Evolutionary conservation across 148 eudicot species (phyloP).

Genomic region (Rhododendron molle): DNA sequence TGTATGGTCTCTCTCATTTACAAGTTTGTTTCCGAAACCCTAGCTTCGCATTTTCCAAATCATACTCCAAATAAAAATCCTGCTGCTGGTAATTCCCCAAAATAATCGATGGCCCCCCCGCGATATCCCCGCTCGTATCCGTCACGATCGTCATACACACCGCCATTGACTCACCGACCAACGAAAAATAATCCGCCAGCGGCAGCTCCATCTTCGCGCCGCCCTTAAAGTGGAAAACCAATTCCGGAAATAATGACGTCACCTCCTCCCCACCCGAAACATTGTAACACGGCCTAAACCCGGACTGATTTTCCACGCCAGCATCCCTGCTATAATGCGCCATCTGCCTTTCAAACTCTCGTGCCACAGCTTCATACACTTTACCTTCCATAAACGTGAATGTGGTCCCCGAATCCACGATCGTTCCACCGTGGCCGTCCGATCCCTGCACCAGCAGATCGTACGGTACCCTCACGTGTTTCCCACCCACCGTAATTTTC

Average conservation of each 20-base stretch:
- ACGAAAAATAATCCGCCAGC: conserved; percentile 45
- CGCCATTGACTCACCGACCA: conserved; percentile 16
- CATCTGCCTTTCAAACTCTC: conserved; percentile 51
- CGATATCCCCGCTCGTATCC: conserved; percentile 3
- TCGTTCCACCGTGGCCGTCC: conserved; percentile 57
- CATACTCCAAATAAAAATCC: conserved; percentile 68
- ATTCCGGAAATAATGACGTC: conserved; percentile 26
- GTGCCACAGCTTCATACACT: conserved; percentile 38
- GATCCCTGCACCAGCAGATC: conserved; percentile 30
- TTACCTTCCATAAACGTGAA: conserved; percentile 54
- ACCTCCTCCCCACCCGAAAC: conserved; percentile 15
- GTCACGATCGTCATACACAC: conserved; percentile 59
- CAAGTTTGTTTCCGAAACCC: conserved; percentile 55
- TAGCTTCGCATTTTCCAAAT: conserved; percentile 53
- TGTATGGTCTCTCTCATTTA: conserved; percentile 2
- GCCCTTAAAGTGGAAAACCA: conserved; percentile 55
- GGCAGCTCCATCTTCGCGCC: conserved; percentile 62
- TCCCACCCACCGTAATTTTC: conserved; percentile 59
- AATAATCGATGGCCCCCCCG: conserved; percentile 47
- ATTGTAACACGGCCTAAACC: conserved; percentile 53
- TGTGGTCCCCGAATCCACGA: conserved; percentile 72
- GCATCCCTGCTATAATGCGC: conserved; percentile 41
- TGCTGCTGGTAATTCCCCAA: conserved; percentile 76
- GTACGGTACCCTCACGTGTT: conserved; percentile 41
- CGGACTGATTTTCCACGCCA: conserved; percentile 35